Evolutionary conservation across 2,329 filamentous ascomycete species (phyloP).

Genomic region (Pestalotiopsis sp.): DNA sequence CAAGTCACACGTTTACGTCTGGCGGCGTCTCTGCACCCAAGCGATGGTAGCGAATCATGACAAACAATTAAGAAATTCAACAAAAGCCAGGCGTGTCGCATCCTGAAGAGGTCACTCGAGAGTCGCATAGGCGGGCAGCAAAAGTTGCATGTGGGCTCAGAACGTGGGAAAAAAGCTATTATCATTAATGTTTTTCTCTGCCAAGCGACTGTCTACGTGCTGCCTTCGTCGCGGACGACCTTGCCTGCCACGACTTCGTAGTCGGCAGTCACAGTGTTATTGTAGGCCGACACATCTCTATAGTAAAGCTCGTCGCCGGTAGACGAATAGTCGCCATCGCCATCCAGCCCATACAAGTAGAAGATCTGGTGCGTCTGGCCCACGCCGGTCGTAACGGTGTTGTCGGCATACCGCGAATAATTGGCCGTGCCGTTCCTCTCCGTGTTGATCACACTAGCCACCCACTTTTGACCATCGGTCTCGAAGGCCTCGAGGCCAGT

Average conservation of each 20-base stretch:
- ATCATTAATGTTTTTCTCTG: not conserved
- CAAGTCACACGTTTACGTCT: constrained; percentile 55
- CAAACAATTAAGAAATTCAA: not conserved
- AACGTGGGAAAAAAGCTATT: not conserved
- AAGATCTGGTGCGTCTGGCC: constrained; percentile 62
- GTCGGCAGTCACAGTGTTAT: constrained; percentile 28
- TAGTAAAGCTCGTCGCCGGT: constrained; percentile 53
- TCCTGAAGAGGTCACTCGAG: not conserved
- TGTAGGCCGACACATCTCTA: constrained; percentile 49
- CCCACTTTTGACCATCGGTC: constrained; percentile 26
- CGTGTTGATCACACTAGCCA: constrained; percentile 44
- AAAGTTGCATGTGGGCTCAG: not conserved
- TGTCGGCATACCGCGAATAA: constrained; percentile 52
- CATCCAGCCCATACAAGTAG: constrained; percentile 49
- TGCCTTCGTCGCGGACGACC: not conserved
- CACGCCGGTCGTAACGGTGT: constrained; percentile 50
- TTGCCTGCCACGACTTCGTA: constrained; percentile 9
- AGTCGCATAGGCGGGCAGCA: not conserved
- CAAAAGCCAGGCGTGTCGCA: not conserved
- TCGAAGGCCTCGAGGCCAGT: constrained; percentile 62
- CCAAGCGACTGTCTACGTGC: not conserved
- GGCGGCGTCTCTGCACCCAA: constrained; percentile 51
- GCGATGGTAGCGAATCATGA: constrained; percentile 38
- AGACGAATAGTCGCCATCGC: constrained; percentile 20
- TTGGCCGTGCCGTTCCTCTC: constrained; percentile 60